Conservation (phyloP, 2,329 filamentous ascomycete species). For the Botrytis hyacinthi region DNA sequence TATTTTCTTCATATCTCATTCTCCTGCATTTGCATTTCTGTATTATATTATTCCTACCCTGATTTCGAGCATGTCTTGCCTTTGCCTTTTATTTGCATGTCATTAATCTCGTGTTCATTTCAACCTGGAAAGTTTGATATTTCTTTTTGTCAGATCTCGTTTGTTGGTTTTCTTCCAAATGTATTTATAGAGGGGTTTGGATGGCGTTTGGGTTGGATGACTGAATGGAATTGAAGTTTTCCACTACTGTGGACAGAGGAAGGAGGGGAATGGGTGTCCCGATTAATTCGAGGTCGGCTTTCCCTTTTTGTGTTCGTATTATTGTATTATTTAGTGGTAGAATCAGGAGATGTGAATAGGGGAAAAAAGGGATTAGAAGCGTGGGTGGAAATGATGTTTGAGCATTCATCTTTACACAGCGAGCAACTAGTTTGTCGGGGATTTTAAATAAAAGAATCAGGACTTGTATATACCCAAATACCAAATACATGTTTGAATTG, state of each 20-base stretch:
- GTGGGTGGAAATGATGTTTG: not conserved
- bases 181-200: not conserved
- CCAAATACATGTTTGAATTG: not conserved
- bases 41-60: not conserved
- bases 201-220: slow-evolving; percentile 9
- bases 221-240: not conserved
- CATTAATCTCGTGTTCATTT: not conserved
- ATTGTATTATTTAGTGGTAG: slow-evolving; percentile 10
- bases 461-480: not conserved
- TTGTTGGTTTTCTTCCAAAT: not conserved
- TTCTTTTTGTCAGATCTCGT: not conserved
- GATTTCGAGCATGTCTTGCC: not conserved
- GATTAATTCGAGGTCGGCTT: not conserved
- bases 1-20: not conserved
- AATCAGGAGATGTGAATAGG: not conserved
- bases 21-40: not conserved
- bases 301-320: not conserved
- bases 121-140: not conserved
- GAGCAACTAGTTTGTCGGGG: not conserved
- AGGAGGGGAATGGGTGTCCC: not conserved
- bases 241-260: not conserved
- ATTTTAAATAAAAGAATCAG: not conserved
- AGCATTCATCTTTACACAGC: not conserved
- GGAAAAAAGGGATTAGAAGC: not conserved
- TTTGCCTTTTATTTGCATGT: no score